Base-by-base conservation (phyloP, 441 rosid species). In the Mallotus japonicus region DNA sequence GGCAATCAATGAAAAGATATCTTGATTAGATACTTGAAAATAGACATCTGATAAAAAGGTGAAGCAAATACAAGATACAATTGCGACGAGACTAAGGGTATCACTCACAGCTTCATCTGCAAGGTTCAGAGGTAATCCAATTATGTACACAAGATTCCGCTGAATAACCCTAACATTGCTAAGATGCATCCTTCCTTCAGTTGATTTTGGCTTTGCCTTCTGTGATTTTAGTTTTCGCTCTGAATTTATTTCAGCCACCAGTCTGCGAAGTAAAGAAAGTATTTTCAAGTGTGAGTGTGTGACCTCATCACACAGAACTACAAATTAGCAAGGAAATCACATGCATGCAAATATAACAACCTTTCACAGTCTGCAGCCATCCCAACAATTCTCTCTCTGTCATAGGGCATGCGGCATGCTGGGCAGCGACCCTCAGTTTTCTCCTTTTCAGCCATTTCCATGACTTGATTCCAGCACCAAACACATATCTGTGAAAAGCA, bases 401-500 rank as follows among this genome's bases (percentile, higher is more conserved):
- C 86, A 79, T 85, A 85, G 24, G 79, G 71, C 13, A 76, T 69
- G 34, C 86, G 88, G 55, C 88, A 83, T 40, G 88, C 88, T 1
- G 88, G 88, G 63, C 88, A 85, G 8, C 82, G 86, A 3, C 88
- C 86, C 78, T 83, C 84, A 3, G 79, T 57, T 60, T 71, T 77
- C 77, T 85, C 84, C 79, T 77, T 83, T 62, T 81, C 85, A 50
- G 88, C 88, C 83, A 85, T 83, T 24, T 83, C 88, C 88, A 85
- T 81, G 55, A 85, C 77, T 69, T 85, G 88, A 76, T 85, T 79
- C 88, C 88, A 85, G 79, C 88, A 85, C 88, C 88, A 85, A 57
- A 85, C 88, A 71, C 88, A 85, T 50, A 85, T 69, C 88, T 85
- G 63, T 28, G 28, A 61, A 19, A 5, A 56, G 5, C 20, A 28